Base-by-base conservation (phyloP, 2,329 filamentous ascomycete species). In the Microcyclospora pomicola region DNA sequence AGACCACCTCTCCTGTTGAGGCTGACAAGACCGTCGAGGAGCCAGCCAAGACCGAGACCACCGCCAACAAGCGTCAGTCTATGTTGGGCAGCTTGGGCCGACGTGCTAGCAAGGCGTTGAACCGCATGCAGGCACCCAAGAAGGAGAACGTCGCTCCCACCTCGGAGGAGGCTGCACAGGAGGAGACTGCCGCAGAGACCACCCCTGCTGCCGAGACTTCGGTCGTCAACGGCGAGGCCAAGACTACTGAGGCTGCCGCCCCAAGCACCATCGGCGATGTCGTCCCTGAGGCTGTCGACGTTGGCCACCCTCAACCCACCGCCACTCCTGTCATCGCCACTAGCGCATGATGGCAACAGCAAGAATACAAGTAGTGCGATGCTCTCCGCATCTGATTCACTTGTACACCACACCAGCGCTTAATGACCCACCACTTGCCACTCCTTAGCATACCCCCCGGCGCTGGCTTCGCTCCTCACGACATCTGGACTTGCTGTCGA, bases 91-190 rank as follows among this genome's bases (percentile, higher is more conserved):
- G 45, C 47, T 48, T 58, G 32, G 53, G 54, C 27, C 54, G 54
- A 34, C 54, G 54, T 42, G 54, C 54, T 38, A 56, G 54, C 51
- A 56, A 56, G 53, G 46, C 46, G 24, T 49, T 47, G 49, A 52
- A 50, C 43, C 45, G 51, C 42, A 49, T 55, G 13, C 45, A 52
- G 39, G 36, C 44, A 19, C 49, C 52, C 16, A 54, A 54, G 51
- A 55, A 54, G 50, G 50, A 53, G 43, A 47, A 48, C 30, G 30
- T 39, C 11, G 35, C 42, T 30, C 37, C 44, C 24, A 39, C 47
- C 31, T 42, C 47, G 37, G 37, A 41, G 9, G 47, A 43, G 9
- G 40, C 43, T 31, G 43, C 49, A 34, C 38, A 44, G 35, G 50
- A 49, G 38, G 40, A 42, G 33, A 36, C 39, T 19, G 42, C 42